A percentile compares a stretch with the other conserved stretches of the same genome.
phyloP scores from a whole-genome alignment of 305 asterid genomes.

The Fraxinus latifolia region DNA sequence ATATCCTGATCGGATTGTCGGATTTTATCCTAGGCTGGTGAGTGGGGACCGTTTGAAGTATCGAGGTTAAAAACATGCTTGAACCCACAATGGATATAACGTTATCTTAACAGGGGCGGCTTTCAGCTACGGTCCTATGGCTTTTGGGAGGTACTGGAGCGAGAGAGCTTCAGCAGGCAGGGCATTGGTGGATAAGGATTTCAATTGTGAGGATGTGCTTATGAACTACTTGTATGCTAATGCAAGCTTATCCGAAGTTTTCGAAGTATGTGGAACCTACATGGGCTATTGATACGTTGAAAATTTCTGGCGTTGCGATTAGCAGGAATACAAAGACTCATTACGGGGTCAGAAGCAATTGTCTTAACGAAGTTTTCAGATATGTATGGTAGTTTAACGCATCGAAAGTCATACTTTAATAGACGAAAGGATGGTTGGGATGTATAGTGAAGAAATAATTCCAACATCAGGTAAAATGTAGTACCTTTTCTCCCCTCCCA shows the following conservation, averaged over 20 bases:
- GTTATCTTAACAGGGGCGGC: conserved; percentile 93
- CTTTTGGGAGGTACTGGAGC: conserved; percentile 80
- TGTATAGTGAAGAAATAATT: conserved; percentile 40
- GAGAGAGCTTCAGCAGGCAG: conserved; percentile 54
- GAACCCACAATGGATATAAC: conserved; percentile 67
- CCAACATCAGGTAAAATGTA: conserved; percentile 7
- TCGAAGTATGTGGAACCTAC: conserved; percentile 71
- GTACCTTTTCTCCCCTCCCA: conserved; percentile 15
- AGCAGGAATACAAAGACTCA: conserved; percentile 81
- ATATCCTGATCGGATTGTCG: conserved; percentile 70
- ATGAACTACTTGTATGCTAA: conserved; percentile 84
- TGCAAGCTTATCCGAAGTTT: conserved; percentile 42
- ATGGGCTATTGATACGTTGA: conserved; percentile 79
- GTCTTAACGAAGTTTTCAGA: conserved; percentile 55
- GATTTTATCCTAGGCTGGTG: conserved; percentile 78
- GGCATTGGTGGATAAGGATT: conserved; percentile 52
- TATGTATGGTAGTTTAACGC: conserved; percentile 60
- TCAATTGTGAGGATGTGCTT: conserved; percentile 89
- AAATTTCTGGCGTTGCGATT: conserved; percentile 76
- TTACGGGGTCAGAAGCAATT: conserved; percentile 69
- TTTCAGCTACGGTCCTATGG: conserved; percentile 48
- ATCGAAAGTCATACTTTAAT: conserved; percentile 51
- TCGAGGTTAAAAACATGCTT: conserved; percentile 67
- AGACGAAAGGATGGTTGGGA: conserved; percentile 94
- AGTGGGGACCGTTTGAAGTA: conserved; percentile 48